phyloP scores from a whole-genome alignment of 2,329 filamentous ascomycete species.

The Lachnellula arida region DNA sequence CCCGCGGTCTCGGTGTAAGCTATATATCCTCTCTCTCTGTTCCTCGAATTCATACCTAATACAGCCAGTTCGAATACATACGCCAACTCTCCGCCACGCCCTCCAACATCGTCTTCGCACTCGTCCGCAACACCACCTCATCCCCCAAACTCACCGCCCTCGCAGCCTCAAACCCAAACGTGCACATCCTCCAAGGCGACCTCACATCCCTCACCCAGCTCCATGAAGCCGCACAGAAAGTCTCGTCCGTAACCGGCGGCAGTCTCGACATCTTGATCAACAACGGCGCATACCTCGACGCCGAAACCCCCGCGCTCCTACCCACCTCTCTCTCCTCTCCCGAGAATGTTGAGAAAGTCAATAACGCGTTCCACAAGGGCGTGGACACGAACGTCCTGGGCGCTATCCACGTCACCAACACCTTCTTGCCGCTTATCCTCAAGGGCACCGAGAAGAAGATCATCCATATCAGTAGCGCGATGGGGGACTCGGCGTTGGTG shows the following conservation, averaged over 20 bases:
- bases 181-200: not conserved
- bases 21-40: not conserved
- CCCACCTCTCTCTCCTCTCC: not conserved
- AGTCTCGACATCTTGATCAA: not conserved
- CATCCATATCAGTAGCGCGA: not conserved
- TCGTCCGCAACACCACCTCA: not conserved
- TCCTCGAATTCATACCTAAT: not conserved
- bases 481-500: not conserved
- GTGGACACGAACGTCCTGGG: not conserved
- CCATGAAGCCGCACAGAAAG: not conserved
- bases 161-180: not conserved
- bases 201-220: not conserved
- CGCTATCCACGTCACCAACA: not conserved
- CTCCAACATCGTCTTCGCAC: not conserved
- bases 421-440: not conserved
- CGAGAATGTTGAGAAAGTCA: not conserved
- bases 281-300: not conserved
- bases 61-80: not conserved
- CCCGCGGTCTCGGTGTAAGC: not conserved
- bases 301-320: not conserved
- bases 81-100: not conserved
- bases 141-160: not conserved
- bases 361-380: not conserved
- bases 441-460: not conserved
- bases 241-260: not conserved